These are phyloP conservation scores for Rugosomyces carneus DNA, from an alignment of 1,284 basidiomycete genomes.

Conservation along the genomic window DNA sequence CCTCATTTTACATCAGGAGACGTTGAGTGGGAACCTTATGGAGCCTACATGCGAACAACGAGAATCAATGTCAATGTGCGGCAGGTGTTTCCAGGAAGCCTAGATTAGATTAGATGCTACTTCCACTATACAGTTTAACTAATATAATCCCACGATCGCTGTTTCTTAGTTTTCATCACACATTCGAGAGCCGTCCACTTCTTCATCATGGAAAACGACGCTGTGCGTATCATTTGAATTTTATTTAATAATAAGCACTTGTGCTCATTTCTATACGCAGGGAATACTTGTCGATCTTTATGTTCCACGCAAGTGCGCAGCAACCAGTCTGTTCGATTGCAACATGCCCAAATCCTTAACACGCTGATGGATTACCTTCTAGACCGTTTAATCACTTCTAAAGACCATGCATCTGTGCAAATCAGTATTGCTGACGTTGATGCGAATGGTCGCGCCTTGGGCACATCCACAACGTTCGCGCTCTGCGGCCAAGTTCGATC, in stretches of 20 bases:
- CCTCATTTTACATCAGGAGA: constrained; percentile 38
- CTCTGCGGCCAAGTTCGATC: constrained; percentile 92
- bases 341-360: not conserved
- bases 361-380: constrained; percentile 15
- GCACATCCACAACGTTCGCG: constrained; percentile 88
- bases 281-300: constrained; percentile 99
- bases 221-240: constrained; percentile 33
- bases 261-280: constrained; percentile 34
- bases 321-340: constrained; percentile 70
- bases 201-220: constrained; percentile 73
- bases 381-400: constrained; percentile 96
- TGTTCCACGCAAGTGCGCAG: constrained; percentile 98
- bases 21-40: constrained; percentile 51
- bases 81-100: constrained; percentile 77
- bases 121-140: constrained; percentile 34
- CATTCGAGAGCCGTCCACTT: constrained; percentile 19
- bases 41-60: constrained; percentile 55
- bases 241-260: constrained; percentile 1
- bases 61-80: constrained; percentile 88
- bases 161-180: constrained; percentile 20
- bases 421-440: constrained; percentile 95
- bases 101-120: not conserved
- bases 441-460: constrained; percentile 83
- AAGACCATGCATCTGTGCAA: constrained; percentile 98
- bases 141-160: constrained; percentile 31